Evolutionary conservation across 208 protist genomes (phyloP), one percentile per base, ranked within the genome.

Genomic region (Wallacemonas rigidus): DNA sequence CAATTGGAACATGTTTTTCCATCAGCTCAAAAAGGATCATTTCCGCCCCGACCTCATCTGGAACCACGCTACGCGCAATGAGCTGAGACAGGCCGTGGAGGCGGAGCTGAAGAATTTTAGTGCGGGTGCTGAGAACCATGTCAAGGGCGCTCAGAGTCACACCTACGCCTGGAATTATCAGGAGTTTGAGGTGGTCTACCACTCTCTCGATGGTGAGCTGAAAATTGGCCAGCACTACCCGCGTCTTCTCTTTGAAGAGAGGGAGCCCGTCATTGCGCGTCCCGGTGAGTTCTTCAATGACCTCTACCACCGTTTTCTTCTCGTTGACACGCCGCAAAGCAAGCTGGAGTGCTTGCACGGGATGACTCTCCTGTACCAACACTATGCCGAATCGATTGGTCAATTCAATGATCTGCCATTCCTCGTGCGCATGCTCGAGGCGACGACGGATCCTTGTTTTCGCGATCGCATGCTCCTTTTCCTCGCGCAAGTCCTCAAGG

Each of bases 1-100:
- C n/a, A 98, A 98, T 71, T 98, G 96, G 94, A 71, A 65, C 50
- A 87, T 98, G 86, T 89, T 98, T 61, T 97, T 97, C 67, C 88
- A 91, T 63, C 83, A 97, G 50, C 45, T 97, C 8, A 88, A 89
- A 67, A 76, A 84, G 26, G 91, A 98, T 67, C 92, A 98, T 76
- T 69, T 82, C 63, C 86, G 91, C 17, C 85, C 94, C 2, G 94
- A 98, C 71, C 79, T 98, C 8, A 97, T 98, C 67, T 98, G 96
- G 94, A 98, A 97, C 69, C 88, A 95, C 72, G 88, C 85, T 3
- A 98, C 96, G 14, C 90, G 96, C 35, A 82, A 81, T 45, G 96
- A 98, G 74, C 83, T 98, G 39, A 77, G 84, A 35, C 82, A 92
- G 35, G 87, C 90, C 17, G 80, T 97, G n/a, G 91, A 97, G 55